Evolutionary conservation across 2,329 filamentous ascomycete species (phyloP).

Genomic region (Dactylellina parvicollis): DNA sequence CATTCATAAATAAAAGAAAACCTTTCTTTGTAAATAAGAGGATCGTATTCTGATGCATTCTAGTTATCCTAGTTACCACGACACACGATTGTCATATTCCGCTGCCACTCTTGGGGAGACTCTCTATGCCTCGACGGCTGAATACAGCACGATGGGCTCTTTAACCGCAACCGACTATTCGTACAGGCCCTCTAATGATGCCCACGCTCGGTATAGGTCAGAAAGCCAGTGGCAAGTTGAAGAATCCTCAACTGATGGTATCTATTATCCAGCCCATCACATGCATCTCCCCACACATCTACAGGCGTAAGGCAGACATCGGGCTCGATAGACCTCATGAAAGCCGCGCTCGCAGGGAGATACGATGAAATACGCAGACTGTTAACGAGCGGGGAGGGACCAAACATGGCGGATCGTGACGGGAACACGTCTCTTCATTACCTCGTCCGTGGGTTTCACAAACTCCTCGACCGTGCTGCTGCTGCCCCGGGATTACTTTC

Average conservation of each 20-base stretch:
- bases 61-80: slow-evolving; percentile 48
- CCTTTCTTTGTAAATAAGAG: slow-evolving; percentile 9
- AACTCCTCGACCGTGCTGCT: slow-evolving; percentile 47
- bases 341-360: slow-evolving; percentile 43
- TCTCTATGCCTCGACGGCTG: slow-evolving; percentile 36
- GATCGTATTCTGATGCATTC: slow-evolving; percentile 29
- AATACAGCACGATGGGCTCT: slow-evolving; percentile 52
- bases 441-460: slow-evolving; percentile 48
- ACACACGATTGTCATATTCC: slow-evolving; percentile 44
- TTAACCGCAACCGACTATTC: slow-evolving; percentile 50
- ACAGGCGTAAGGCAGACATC: slow-evolving; percentile 48
- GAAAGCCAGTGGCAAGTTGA: slow-evolving; percentile 54
- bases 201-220: slow-evolving; percentile 54
- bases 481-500: slow-evolving; percentile 38
- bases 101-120: slow-evolving; percentile 50
- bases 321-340: slow-evolving; percentile 50
- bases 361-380: slow-evolving; percentile 43
- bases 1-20: neutral
- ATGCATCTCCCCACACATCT: slow-evolving; percentile 51
- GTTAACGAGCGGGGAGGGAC: slow-evolving; percentile 35
- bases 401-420: slow-evolving; percentile 48
- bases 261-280: slow-evolving; percentile 54
- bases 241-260: slow-evolving; percentile 53
- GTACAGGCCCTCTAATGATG: slow-evolving; percentile 43
- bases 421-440: slow-evolving; percentile 52